These are phyloP conservation scores for Blastobotrys illinoisensis DNA, from an alignment of 1,139 yeast genomes.

Conservation along the genomic window DNA sequence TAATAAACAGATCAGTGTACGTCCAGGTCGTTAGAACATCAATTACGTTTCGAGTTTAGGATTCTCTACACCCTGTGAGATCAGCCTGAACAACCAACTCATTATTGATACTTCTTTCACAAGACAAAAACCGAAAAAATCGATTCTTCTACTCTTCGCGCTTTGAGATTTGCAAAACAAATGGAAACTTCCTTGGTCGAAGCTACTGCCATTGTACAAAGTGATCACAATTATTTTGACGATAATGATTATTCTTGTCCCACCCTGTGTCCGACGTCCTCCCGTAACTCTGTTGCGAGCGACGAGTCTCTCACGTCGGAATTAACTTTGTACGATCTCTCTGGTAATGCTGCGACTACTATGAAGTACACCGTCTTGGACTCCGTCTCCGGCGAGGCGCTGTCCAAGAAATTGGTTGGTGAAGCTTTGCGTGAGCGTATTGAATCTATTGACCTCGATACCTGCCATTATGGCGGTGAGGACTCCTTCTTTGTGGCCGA, in stretches of 20 bases:
- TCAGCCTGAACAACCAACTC: not conserved
- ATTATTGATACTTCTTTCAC: not conserved
- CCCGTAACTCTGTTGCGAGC: not conserved
- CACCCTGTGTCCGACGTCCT: not conserved
- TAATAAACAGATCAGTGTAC: not conserved
- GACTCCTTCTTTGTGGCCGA: constrained; percentile 89
- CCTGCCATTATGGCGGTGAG: constrained; percentile 72
- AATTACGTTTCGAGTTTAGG: not conserved
- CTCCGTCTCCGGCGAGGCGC: not conserved
- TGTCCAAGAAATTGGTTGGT: constrained; percentile 23
- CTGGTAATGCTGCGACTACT: not conserved
- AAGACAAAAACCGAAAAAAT: not conserved
- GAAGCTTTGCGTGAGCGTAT: constrained; percentile 24
- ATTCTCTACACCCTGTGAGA: not conserved
- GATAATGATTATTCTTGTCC: not conserved
- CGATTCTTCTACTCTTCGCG: not conserved
- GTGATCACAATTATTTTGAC: not conserved
- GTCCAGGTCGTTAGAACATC: not conserved
- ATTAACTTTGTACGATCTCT: not conserved
- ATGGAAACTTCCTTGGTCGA: not conserved
- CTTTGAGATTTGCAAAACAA: not conserved
- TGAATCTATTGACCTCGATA: constrained; percentile 44
- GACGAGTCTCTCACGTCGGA: not conserved
- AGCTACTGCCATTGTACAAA: not conserved
- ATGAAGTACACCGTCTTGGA: constrained; percentile 4